These are phyloP conservation scores for Conticribra guillardii DNA, from an alignment of 108 stramenopile genomes.

Conservation along the genomic window DNA sequence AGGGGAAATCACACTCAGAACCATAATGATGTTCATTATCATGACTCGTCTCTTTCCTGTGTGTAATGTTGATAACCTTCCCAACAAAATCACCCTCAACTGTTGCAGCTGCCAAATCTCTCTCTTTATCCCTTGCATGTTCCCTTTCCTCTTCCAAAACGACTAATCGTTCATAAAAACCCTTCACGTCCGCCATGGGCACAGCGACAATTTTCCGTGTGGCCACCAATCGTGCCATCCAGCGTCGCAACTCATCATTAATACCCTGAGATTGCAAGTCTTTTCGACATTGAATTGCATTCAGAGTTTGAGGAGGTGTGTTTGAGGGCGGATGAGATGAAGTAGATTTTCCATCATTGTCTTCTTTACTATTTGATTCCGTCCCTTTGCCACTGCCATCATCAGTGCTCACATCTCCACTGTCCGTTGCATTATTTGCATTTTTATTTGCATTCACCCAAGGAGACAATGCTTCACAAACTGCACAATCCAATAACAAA, in stretches of 20 bases:
- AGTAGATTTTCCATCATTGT: no score
- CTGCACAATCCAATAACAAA: conserved; percentile 34
- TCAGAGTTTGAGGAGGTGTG: background rate
- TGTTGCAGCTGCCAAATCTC: conserved; percentile 6
- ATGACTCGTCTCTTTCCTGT: background rate
- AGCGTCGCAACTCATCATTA: conserved; percentile 59
- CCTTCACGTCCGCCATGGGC: conserved; percentile 86
- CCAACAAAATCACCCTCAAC: background rate
- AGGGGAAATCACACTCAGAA: conserved; percentile 70
- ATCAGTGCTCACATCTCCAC: background rate
- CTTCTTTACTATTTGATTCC: no score
- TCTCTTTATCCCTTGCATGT: background rate
- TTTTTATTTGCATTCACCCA: conserved; percentile 3
- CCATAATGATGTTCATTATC: conserved; percentile 53
- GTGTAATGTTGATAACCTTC: no score
- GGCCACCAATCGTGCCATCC: conserved; percentile 84
- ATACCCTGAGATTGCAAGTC: conserved; percentile 56
- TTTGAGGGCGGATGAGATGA: background rate
- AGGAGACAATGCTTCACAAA: conserved; percentile 31
- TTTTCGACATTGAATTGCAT: conserved; percentile 57
- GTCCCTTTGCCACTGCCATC: background rate
- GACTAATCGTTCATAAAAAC: conserved; percentile 53
- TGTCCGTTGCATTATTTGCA: background rate
- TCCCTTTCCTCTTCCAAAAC: background rate
- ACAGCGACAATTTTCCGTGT: conserved; percentile 86